Evolutionary conservation across 768 basidiomycete species (phyloP).

Genomic region (Neoboletus magnificus): DNA sequence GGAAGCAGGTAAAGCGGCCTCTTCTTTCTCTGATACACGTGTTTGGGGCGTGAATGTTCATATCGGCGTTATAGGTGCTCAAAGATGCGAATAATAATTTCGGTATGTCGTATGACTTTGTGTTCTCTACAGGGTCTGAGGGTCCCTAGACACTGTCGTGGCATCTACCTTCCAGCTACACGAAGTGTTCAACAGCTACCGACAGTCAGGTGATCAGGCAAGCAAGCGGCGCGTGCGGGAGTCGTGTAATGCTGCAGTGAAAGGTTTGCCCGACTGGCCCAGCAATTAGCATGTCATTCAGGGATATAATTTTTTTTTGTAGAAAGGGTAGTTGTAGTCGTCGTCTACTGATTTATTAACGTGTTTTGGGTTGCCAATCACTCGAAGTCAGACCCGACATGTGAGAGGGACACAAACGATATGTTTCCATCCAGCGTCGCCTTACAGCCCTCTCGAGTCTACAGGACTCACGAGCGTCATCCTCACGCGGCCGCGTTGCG

Average conservation of each 20-base stretch:
- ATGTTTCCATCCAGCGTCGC: neutral
- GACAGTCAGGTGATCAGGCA: slow-evolving; percentile 66
- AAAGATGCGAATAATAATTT: slow-evolving; percentile 54
- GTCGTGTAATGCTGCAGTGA: slow-evolving; percentile 71
- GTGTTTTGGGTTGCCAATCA: neutral
- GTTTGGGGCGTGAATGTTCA: neutral
- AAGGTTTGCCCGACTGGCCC: slow-evolving; percentile 74
- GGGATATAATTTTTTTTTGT: no score
- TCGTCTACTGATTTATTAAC: slow-evolving; percentile 6
- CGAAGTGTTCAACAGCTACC: slow-evolving; percentile 69
- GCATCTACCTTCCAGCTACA: slow-evolving; percentile 75
- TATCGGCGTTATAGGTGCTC: slow-evolving; percentile 32
- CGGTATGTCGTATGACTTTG: slow-evolving; percentile 36
- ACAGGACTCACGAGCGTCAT: slow-evolving; percentile 73
- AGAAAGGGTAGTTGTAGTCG: no score
- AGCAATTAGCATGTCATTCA: slow-evolving; percentile 17
- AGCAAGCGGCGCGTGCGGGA: slow-evolving; percentile 77
- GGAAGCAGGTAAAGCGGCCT: slow-evolving; percentile 50
- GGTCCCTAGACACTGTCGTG: slow-evolving; percentile 42
- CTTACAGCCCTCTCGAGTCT: slow-evolving; percentile 46
- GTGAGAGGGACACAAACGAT: neutral
- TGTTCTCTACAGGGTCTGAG: neutral
- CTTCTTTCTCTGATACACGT: neutral
- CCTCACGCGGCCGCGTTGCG: slow-evolving; percentile 85
- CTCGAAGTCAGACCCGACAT: neutral